A percentile compares a stretch with the other conserved stretches of the same genome.
These are phyloP conservation scores for Aspergillus olivimuriae DNA, from an alignment of 495 filamentous ascomycete genomes.

Conservation along the genomic window DNA sequence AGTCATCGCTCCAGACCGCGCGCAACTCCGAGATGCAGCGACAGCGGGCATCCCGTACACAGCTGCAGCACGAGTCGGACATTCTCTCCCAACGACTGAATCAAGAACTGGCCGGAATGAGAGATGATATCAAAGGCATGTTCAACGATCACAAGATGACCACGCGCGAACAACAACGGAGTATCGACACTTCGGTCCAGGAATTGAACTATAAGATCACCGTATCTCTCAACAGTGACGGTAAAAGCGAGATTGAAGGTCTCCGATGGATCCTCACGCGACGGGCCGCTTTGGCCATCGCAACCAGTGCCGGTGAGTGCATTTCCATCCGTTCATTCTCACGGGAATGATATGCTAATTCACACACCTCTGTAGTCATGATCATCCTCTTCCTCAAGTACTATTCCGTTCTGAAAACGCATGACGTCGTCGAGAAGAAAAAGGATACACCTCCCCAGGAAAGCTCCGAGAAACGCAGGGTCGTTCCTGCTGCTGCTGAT, in stretches of 20 bases:
- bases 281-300: conserved; percentile 76
- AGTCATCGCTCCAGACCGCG: conserved; percentile 62
- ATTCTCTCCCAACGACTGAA: conserved; percentile 75
- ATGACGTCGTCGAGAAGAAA: conserved; percentile 23
- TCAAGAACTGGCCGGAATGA: conserved; percentile 71
- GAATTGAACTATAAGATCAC: conserved; percentile 93
- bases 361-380: conserved; percentile 35
- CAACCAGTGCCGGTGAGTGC: conserved; percentile 36
- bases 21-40: conserved; percentile 51
- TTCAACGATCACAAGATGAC: conserved; percentile 96
- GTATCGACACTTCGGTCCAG: conserved; percentile 77
- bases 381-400: conserved; percentile 42
- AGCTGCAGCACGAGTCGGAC: conserved; percentile 90
- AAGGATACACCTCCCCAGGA: conserved; percentile 29
- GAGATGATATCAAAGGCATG: conserved; percentile 89
- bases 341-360: conserved; percentile 14
- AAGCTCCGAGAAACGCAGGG: conserved; percentile 18
- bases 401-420: conserved; percentile 30
- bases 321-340: neutral
- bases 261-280: conserved; percentile 86
- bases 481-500: conserved; percentile 15
- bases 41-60: conserved; percentile 71
- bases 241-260: conserved; percentile 84
- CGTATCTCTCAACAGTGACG: conserved; percentile 75
- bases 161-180: conserved; percentile 76